These are phyloP conservation scores for Kwoniella sp. DNA, from an alignment of 768 basidiomycete genomes.

Conservation along the genomic window DNA sequence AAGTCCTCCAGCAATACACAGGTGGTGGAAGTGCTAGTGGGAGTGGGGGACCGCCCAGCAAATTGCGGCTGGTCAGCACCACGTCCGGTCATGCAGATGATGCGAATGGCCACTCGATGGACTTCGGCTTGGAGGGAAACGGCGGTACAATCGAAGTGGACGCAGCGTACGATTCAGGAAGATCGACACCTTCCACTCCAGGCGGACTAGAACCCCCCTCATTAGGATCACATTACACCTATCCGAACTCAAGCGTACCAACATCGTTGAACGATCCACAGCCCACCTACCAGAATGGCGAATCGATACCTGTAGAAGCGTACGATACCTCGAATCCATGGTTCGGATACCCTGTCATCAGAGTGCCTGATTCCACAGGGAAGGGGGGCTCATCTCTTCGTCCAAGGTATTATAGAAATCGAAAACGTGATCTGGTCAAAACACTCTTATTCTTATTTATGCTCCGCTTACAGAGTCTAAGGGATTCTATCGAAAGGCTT, in stretches of 20 bases:
- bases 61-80: neutral
- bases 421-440: constrained; percentile 54
- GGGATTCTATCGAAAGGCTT: constrained; percentile 38
- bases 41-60: neutral
- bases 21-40: neutral
- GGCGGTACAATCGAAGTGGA: neutral
- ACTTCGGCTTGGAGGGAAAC: neutral
- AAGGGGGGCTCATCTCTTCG: constrained; percentile 20
- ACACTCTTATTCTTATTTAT: constrained; percentile 53
- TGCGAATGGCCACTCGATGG: neutral
- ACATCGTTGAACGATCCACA: neutral
- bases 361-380: constrained; percentile 19
- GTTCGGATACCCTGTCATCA: constrained; percentile 54
- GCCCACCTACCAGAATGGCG: neutral
- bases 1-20: constrained; percentile 25
- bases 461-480: constrained; percentile 40
- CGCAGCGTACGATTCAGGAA: neutral
- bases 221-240: neutral
- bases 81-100: neutral
- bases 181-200: constrained; percentile 4
- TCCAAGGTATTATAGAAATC: constrained; percentile 44
- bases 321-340: constrained; percentile 46
- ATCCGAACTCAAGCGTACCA: neutral
- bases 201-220: constrained; percentile 5
- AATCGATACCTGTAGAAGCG: neutral